A percentile compares a stretch with the other conserved stretches of the same genome.
phyloP scores from a whole-genome alignment of 2,329 filamentous ascomycete genomes.

The Lecanosticta acicola region DNA sequence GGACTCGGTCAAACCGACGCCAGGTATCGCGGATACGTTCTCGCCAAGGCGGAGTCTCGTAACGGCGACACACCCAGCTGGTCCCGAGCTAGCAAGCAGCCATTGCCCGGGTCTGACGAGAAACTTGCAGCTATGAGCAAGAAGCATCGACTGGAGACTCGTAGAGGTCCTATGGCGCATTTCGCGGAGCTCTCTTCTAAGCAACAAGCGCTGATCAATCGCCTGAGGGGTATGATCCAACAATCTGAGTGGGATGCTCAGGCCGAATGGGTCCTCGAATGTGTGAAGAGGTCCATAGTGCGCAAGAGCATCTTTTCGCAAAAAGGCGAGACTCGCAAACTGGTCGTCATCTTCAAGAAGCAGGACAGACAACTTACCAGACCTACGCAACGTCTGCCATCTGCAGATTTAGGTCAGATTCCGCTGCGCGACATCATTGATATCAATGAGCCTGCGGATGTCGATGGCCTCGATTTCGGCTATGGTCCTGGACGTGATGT shows the following conservation, averaged over 20 bases:
- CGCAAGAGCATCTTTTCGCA: neutral
- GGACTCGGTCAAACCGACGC: neutral
- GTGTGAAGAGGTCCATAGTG: slow-evolving; percentile 1
- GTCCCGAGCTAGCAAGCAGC: slow-evolving; percentile 3
- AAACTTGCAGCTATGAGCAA: slow-evolving; percentile 5
- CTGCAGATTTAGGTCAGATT: neutral
- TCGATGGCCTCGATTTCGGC: neutral
- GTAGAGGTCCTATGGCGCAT: slow-evolving; percentile 4
- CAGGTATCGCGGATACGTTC: slow-evolving; percentile 2
- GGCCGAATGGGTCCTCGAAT: slow-evolving; percentile 8
- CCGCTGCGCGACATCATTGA: slow-evolving; percentile 7
- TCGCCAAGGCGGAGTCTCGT: slow-evolving; percentile 1
- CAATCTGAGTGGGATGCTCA: slow-evolving; percentile 6
- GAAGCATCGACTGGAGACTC: slow-evolving; percentile 2
- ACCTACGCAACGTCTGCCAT: neutral
- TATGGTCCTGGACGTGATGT: neutral
- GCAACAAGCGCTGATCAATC: slow-evolving; percentile 7
- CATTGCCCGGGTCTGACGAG: slow-evolving; percentile 1
- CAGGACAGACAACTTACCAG: slow-evolving; percentile 5
- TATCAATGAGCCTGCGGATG: neutral
- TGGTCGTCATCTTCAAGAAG: slow-evolving; percentile 5
- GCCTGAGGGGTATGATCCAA: slow-evolving; percentile 2
- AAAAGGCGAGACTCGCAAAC: neutral
- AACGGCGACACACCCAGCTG: slow-evolving; percentile 6
- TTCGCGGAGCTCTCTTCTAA: neutral